Base-by-base conservation (phyloP, 1,139 yeast species). In the Nematodospora anomalae region DNA sequence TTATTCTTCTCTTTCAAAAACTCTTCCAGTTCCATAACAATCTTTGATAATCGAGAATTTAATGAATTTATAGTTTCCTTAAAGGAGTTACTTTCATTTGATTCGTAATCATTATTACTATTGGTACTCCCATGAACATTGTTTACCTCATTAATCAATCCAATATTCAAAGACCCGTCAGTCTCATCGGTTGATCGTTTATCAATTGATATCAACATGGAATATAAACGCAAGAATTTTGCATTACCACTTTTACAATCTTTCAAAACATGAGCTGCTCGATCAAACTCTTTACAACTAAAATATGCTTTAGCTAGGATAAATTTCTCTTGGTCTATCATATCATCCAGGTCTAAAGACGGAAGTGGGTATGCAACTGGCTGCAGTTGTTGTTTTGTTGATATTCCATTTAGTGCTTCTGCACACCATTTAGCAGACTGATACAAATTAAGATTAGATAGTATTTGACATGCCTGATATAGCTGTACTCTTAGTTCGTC, bases 361-460 rank as follows among this genome's bases (percentile, higher is more conserved):
- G 30, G 8, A 3, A 30, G 34, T 6, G 42, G 41, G 12, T 36
- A 32, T 4, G 27, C 12, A n/a, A 24, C 23, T 10, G 41, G 37
- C 5, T 24, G 24, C 15, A 41, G 32, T 25, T 20, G 16, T 20
- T 38, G 36, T 8, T 41, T 18, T 34, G 43, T 35, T 21, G 49
- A 29, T 16, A 71, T 49, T 1, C 76, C 76, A 53, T 74, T 75
- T 22, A 86, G 64, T 0, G 95, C 95, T 53, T 88, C 96, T 2
- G 88, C 82, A 38, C 70, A 71, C 96, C 96, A 87, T 66, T 86
- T 87, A 6, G 92, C 74, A 0, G 88, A 79, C 40, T 82, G 83
- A 51, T 71, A 73, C 10, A 86, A 63, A 45, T 82, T 76, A 45
- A 84, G 62, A 24, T 63, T 55, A 6, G 62, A 42, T 11, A 71